Evolutionary conservation across 78 protist genomes (phyloP).

Genomic region (Corallochytrium limacisporum): DNA sequence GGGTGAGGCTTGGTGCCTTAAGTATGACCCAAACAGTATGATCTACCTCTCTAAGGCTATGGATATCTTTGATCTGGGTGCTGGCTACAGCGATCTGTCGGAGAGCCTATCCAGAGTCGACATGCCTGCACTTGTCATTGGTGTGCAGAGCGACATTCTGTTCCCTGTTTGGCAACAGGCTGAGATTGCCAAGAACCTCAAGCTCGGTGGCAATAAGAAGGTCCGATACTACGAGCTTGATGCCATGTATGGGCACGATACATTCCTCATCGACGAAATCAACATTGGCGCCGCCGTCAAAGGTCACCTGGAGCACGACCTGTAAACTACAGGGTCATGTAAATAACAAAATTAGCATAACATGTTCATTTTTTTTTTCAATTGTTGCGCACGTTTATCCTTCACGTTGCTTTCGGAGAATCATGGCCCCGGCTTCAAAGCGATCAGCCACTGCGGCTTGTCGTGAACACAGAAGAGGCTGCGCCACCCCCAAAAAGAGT

Average conservation of each 20-base stretch:
- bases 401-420: neutral
- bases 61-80: constrained; percentile 14
- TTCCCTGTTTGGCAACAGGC: constrained; percentile 28
- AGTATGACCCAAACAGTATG: constrained; percentile 25
- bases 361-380: neutral
- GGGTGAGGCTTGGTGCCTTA: constrained; percentile 4
- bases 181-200: neutral
- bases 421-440: neutral
- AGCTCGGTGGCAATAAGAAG: neutral
- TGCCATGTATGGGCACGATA: constrained; percentile 37
- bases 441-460: no score
- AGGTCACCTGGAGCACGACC: constrained; percentile 27
- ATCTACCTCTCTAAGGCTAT: constrained; percentile 31
- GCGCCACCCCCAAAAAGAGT: no score
- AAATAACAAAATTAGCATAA: neutral
- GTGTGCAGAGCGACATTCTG: constrained; percentile 29
- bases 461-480: no score
- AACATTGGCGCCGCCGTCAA: constrained; percentile 26
- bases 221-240: constrained; percentile 33
- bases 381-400: neutral
- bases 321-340: neutral
- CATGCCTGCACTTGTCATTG: constrained; percentile 13
- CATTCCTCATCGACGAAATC: constrained; percentile 23
- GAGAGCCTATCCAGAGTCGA: neutral
- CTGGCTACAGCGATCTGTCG: neutral